Percentiles rank a stretch among this genome's conserved stretches.
These are phyloP conservation scores for Gnomoniopsis sp. DNA, from an alignment of 2,329 filamentous ascomycete genomes.

Conservation along the genomic window DNA sequence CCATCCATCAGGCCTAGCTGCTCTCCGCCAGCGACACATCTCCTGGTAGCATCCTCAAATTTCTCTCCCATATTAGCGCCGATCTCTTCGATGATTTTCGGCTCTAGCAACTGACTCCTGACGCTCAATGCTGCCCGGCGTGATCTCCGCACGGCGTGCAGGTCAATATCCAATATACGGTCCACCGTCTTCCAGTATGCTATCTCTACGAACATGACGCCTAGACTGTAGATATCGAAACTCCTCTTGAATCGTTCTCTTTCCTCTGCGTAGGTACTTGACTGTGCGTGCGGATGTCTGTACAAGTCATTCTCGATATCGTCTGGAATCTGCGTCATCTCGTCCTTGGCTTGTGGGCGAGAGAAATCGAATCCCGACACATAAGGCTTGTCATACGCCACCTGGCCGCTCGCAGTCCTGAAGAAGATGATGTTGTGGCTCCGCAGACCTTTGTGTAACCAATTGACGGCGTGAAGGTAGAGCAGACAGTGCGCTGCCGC, in stretches of 20 bases:
- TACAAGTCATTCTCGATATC: slow-evolving; percentile 35
- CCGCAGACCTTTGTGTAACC: slow-evolving; percentile 44
- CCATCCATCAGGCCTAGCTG: slow-evolving; percentile 33
- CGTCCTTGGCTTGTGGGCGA: slow-evolving; percentile 34
- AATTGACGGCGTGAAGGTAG: slow-evolving; percentile 51
- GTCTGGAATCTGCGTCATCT: slow-evolving; percentile 35
- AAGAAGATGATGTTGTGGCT: slow-evolving; percentile 42
- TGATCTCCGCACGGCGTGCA: slow-evolving; percentile 18
- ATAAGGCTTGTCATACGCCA: slow-evolving; percentile 30
- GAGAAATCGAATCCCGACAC: slow-evolving; percentile 40
- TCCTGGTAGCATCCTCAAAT: slow-evolving; percentile 23
- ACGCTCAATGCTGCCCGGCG: slow-evolving; percentile 24
- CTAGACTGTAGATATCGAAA: slow-evolving; percentile 45
- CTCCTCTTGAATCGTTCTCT: slow-evolving; percentile 35
- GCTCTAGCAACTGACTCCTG: slow-evolving; percentile 20
- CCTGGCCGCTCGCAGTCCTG: slow-evolving; percentile 32
- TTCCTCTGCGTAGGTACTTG: slow-evolving; percentile 33
- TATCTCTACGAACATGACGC: slow-evolving; percentile 48
- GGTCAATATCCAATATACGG: slow-evolving; percentile 21
- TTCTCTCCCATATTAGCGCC: slow-evolving; percentile 25
- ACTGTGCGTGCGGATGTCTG: slow-evolving; percentile 39
- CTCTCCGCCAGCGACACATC: slow-evolving; percentile 26
- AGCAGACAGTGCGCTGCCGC: slow-evolving; percentile 50
- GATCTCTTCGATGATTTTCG: slow-evolving; percentile 21
- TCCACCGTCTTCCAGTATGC: slow-evolving; percentile 26